Evolutionary conservation across 768 basidiomycete species (phyloP).

Genomic region (Phanerodontia chrysosporium): DNA sequence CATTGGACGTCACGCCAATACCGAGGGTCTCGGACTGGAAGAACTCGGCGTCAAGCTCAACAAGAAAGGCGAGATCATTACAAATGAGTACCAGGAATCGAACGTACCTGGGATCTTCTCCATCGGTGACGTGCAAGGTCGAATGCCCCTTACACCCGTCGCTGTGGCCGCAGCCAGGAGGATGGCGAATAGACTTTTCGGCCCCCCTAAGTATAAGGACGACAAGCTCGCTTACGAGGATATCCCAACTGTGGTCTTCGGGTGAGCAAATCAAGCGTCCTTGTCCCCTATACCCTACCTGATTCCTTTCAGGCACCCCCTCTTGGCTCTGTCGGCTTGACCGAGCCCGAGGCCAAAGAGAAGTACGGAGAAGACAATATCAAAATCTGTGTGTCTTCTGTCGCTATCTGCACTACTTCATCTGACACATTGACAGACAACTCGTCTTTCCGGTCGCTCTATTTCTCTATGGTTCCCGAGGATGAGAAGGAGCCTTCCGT

Average conservation of each 20-base stretch:
- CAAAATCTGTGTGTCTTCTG: slow-evolving; percentile 48
- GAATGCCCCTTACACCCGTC: slow-evolving; percentile 91
- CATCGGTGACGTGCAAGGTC: slow-evolving; percentile 92
- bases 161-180: slow-evolving; percentile 95
- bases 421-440: slow-evolving; percentile 41
- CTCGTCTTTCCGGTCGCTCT: slow-evolving; percentile 76
- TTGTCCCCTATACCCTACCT: not conserved
- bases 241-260: slow-evolving; percentile 95
- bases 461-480: slow-evolving; percentile 88
- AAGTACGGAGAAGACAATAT: slow-evolving; percentile 83
- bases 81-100: slow-evolving; percentile 90
- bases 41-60: slow-evolving; percentile 72
- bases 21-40: slow-evolving; percentile 73
- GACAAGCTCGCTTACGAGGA: slow-evolving; percentile 87
- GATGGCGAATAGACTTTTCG: slow-evolving; percentile 86
- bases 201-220: slow-evolving; percentile 77
- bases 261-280: slow-evolving; percentile 71
- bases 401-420: slow-evolving; percentile 22
- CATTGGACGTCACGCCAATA: slow-evolving; percentile 83
- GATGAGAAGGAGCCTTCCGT: slow-evolving; percentile 92
- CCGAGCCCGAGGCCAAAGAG: slow-evolving; percentile 84
- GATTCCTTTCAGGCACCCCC: slow-evolving; percentile 65
- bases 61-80: slow-evolving; percentile 75
- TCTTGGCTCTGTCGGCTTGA: slow-evolving; percentile 92
- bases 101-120: slow-evolving; percentile 66